A percentile compares a stretch with the other conserved stretches of the same genome.
Conservation (phyloP, 768 basidiomycete genomes). For the Suillus hirtellus region DNA sequence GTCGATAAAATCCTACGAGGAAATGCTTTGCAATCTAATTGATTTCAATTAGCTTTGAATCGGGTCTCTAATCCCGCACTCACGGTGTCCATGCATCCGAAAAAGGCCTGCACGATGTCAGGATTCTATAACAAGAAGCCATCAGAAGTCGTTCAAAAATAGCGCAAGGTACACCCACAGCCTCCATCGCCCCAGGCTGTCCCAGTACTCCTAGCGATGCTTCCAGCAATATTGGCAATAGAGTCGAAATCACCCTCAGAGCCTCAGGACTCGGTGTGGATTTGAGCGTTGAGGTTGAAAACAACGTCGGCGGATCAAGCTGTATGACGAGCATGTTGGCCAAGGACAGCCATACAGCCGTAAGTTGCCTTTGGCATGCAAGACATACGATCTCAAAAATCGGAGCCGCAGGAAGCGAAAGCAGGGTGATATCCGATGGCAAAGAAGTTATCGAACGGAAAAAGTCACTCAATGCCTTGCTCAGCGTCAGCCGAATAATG, state of each 20-base stretch:
- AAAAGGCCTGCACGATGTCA: constrained; percentile 89
- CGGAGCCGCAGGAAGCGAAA: constrained; percentile 81
- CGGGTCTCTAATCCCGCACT: constrained; percentile 16
- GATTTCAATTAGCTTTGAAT: neutral
- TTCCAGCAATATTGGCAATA: constrained; percentile 59
- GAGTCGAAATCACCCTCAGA: constrained; percentile 52
- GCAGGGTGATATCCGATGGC: constrained; percentile 71
- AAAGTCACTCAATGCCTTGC: constrained; percentile 75
- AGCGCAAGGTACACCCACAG: constrained; percentile 44
- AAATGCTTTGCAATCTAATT: neutral
- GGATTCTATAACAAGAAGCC: constrained; percentile 61
- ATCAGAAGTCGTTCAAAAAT: constrained; percentile 14
- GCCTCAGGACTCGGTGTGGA: constrained; percentile 55
- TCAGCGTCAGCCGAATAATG: constrained; percentile 5
- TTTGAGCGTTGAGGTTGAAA: constrained; percentile 44
- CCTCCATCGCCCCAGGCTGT: constrained; percentile 65
- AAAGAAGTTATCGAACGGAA: constrained; percentile 86
- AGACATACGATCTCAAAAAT: constrained; percentile 77
- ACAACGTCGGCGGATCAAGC: constrained; percentile 66
- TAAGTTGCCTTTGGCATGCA: constrained; percentile 70
- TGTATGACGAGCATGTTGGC: constrained; percentile 81
- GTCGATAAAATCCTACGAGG: constrained; percentile 54
- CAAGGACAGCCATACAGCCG: constrained; percentile 82
- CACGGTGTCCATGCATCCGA: constrained; percentile 78
- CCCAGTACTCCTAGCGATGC: constrained; percentile 55